A percentile compares a stretch with the other conserved stretches of the same genome.
These are phyloP conservation scores for Phaeoacremonium minimum DNA, from an alignment of 2,329 filamentous ascomycete genomes.

Conservation along the genomic window DNA sequence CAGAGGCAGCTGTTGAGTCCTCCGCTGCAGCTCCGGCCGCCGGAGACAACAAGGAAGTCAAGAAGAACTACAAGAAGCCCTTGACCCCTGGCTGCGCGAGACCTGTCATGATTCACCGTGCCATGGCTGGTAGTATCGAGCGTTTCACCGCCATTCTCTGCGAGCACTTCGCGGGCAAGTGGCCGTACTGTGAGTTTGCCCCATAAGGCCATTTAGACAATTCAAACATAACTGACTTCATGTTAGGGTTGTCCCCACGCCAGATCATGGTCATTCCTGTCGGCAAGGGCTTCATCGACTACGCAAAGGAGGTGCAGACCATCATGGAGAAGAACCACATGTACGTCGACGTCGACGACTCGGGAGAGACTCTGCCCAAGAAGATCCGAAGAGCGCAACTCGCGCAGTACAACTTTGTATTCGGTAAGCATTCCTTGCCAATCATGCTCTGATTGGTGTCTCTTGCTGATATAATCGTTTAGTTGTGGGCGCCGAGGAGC, in stretches of 20 bases:
- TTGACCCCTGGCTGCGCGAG: constrained; percentile 68
- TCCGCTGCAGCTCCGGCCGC: constrained; percentile 18
- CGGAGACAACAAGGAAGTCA: constrained; percentile 31
- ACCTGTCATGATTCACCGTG: constrained; percentile 83
- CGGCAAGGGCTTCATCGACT: constrained; percentile 66
- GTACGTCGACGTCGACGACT: constrained; percentile 67
- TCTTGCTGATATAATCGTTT: constrained; percentile 7
- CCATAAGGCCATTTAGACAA: too few species aligned
- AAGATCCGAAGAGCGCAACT: constrained; percentile 82
- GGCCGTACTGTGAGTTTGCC: constrained; percentile 93
- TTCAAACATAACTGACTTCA: too few species aligned
- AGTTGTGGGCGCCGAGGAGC: constrained; percentile 61
- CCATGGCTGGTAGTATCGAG: constrained; percentile 67
- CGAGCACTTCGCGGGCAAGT: constrained; percentile 83
- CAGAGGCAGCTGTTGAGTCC: constrained; percentile 15
- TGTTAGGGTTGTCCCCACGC: constrained; percentile 77
- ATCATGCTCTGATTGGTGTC: background rate
- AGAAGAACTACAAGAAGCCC: constrained; percentile 40
- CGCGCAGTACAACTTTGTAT: constrained; percentile 80
- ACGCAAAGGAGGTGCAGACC: constrained; percentile 69
- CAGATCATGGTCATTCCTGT: constrained; percentile 78
- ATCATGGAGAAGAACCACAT: constrained; percentile 65
- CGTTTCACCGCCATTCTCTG: constrained; percentile 69
- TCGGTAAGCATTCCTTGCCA: constrained; percentile 45
- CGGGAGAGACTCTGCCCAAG: constrained; percentile 80